Evolutionary conservation across 208 protist genomes (phyloP).

Genomic region (Phytomonas serpens): DNA sequence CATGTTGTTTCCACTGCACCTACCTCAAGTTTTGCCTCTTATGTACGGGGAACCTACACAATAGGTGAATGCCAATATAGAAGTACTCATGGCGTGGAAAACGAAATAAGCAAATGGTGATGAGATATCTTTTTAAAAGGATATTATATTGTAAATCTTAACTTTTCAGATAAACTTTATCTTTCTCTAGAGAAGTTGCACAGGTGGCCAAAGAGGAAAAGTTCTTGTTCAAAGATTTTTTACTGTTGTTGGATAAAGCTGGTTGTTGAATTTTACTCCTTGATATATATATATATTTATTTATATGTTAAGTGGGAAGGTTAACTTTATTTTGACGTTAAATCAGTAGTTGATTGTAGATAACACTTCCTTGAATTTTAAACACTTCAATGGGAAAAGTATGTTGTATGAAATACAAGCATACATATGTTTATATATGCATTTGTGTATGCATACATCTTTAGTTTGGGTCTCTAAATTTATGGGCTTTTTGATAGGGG

Average conservation of each 20-base stretch:
- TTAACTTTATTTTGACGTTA: neutral
- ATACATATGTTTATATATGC: neutral
- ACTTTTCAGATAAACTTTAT: neutral
- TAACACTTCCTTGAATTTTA: neutral
- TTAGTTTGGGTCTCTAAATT: neutral
- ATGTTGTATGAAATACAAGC: neutral
- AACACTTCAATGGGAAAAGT: neutral
- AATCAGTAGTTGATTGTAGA: neutral
- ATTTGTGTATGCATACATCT: neutral
- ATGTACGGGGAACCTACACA: neutral
- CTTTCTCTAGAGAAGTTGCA: neutral
- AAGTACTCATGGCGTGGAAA: neutral
- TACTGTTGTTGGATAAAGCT: constrained; percentile 8
- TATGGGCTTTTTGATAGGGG: neutral
- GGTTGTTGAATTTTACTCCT: neutral
- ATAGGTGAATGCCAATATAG: neutral
- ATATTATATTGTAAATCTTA: neutral
- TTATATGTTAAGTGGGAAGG: neutral
- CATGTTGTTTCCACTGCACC: neutral
- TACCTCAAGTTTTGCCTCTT: neutral
- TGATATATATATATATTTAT: neutral
- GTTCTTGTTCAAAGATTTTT: neutral
- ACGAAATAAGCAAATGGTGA: neutral
- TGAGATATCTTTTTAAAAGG: neutral
- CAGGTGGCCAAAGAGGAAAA: constrained; percentile 1